A percentile compares a stretch with the other conserved stretches of the same genome.
Evolutionary conservation across 1,284 basidiomycete species (phyloP).

Genomic region (Phylloporus gajari): DNA sequence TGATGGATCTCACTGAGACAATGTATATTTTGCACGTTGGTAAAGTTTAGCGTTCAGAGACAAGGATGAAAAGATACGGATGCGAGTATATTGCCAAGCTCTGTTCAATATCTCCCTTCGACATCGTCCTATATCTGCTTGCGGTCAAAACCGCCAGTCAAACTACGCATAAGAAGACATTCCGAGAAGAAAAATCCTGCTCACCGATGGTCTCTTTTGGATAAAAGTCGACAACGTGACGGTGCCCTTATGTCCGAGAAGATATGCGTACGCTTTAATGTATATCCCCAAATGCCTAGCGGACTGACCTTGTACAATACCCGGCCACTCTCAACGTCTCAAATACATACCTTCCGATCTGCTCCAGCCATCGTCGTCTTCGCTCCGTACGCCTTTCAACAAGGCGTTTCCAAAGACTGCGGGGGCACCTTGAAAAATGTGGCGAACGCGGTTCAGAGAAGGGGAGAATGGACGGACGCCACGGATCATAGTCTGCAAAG

Average conservation of each 20-base stretch:
- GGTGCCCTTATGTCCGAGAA: conserved; percentile 94
- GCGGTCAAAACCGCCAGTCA: conserved; percentile 74
- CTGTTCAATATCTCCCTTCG: conserved; percentile 86
- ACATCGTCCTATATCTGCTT: conserved; percentile 90
- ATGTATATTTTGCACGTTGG: not conserved
- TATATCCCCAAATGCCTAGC: not conserved
- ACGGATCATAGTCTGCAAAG: no score
- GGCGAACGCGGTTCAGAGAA: no score
- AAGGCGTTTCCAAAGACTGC: no score
- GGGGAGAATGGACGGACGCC: no score
- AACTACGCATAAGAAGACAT: conserved; percentile 11
- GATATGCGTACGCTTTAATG: conserved; percentile 51
- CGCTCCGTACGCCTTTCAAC: no score
- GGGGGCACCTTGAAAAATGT: no score
- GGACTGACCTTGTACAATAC: conserved; percentile 82
- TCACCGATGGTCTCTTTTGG: conserved; percentile 91
- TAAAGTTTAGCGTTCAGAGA: conserved; percentile 11
- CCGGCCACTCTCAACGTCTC: conserved; percentile 83
- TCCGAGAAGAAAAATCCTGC: conserved; percentile 39
- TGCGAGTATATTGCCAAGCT: conserved; percentile 36
- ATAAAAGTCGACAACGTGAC: conserved; percentile 92
- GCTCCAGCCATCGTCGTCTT: no score
- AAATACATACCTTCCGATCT: no score
- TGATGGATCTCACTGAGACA: conserved; percentile 6
- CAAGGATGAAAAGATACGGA: conserved; percentile 1